Evolutionary conservation across 106 monocot species (phyloP).

Genomic region (Dendrobium nobile): DNA sequence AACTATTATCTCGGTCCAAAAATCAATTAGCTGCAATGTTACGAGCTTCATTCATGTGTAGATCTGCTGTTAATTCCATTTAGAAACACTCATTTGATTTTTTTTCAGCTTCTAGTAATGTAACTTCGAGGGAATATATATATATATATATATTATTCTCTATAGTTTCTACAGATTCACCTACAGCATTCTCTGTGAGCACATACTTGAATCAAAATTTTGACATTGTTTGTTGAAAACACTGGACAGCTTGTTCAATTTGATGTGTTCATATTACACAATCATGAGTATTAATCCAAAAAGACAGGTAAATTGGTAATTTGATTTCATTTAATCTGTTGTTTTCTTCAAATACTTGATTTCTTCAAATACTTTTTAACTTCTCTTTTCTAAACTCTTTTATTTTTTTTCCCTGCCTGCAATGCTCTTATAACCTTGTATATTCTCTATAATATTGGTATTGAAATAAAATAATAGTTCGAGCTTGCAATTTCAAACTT

Average conservation of each 20-base stretch:
- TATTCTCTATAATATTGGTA: background rate
- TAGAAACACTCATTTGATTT: background rate
- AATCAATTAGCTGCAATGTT: slow-evolving; percentile 18
- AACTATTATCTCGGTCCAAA: slow-evolving; percentile 65
- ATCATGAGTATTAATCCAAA: slow-evolving; percentile 75
- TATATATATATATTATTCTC: background rate
- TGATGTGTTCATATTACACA: slow-evolving; percentile 81
- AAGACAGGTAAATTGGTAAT: slow-evolving; percentile 36
- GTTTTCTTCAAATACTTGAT: background rate
- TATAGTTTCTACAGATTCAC: slow-evolving; percentile 58
- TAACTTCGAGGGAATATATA: background rate
- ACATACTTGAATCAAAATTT: slow-evolving; percentile 87
- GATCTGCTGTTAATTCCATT: background rate
- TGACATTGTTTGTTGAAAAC: slow-evolving; percentile 74
- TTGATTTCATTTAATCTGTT: slow-evolving; percentile 6
- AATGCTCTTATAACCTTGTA: background rate
- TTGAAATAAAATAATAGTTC: background rate
- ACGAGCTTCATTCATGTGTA: background rate
- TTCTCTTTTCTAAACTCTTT: background rate
- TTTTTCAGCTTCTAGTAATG: background rate
- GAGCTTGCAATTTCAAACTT: background rate
- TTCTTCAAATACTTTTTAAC: background rate
- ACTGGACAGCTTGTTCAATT: slow-evolving; percentile 63
- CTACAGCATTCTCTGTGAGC: slow-evolving; percentile 85
- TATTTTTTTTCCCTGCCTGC: background rate